phyloP scores from a whole-genome alignment of 495 filamentous ascomycete genomes.

The Aspergillus ellipticus region DNA sequence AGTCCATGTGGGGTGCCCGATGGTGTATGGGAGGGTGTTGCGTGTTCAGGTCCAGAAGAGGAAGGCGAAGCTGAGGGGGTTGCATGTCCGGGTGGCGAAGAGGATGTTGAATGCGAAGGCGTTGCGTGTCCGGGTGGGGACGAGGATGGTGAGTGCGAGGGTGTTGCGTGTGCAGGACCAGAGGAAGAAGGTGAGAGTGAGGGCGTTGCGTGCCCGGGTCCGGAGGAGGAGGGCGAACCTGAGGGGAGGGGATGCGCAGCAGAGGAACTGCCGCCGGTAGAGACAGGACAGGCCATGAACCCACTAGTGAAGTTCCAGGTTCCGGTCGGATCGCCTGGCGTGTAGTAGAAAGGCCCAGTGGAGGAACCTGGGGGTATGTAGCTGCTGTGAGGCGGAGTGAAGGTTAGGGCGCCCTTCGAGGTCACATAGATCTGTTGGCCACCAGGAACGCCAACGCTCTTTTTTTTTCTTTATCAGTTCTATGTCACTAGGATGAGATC shows the following conservation, averaged over 20 bases:
- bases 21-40: too few species aligned
- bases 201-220: not conserved
- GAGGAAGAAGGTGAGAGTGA: too few species aligned
- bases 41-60: too few species aligned
- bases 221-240: not conserved
- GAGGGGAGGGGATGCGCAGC: not conserved
- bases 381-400: conserved; percentile 58
- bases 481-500: not conserved
- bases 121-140: too few species aligned
- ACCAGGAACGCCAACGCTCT: conserved; percentile 57
- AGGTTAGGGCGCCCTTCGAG: conserved; percentile 52
- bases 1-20: too few species aligned
- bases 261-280: not conserved
- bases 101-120: too few species aligned
- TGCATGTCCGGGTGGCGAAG: not conserved
- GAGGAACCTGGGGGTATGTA: conserved; percentile 52
- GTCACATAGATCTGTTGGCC: conserved; percentile 62
- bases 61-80: not conserved
- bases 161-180: too few species aligned
- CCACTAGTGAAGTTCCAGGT: conserved; percentile 30
- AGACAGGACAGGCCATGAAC: conserved; percentile 42
- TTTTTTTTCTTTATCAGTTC: conserved; percentile 8
- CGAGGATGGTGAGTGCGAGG: too few species aligned
- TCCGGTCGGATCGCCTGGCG: conserved; percentile 22
- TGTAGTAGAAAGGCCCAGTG: conserved; percentile 39